A percentile compares a stretch with the other conserved stretches of the same genome.
Conservation (phyloP, 2,329 filamentous ascomycete genomes). For the Colletotrichum filicis region DNA sequence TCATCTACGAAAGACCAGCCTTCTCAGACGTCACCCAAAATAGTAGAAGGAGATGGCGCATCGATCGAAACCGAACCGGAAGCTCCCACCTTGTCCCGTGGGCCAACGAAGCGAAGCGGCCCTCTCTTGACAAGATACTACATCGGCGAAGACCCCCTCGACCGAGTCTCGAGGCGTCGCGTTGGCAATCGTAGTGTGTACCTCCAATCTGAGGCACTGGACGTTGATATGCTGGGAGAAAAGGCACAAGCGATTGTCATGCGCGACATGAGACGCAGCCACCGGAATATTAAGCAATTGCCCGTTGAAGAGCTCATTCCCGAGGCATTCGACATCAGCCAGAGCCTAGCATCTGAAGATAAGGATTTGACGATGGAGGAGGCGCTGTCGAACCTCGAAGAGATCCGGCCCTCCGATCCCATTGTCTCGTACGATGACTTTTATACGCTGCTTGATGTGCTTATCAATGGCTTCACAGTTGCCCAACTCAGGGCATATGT, state of each 20-base stretch:
- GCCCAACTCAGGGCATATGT: conserved; percentile 59
- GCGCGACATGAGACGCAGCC: conserved; percentile 43
- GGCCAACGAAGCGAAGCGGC: neutral
- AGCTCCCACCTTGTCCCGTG: neutral
- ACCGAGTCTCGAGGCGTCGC: conserved; percentile 3
- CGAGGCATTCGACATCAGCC: conserved; percentile 43
- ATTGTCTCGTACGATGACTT: conserved; percentile 54
- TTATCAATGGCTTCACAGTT: conserved; percentile 58
- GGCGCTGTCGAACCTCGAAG: conserved; percentile 57
- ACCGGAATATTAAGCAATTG: conserved; percentile 20
- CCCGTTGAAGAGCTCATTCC: conserved; percentile 5
- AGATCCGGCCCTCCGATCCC: conserved; percentile 55
- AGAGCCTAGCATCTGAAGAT: conserved; percentile 42
- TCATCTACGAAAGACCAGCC: neutral
- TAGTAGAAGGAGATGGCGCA: neutral
- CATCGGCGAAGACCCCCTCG: neutral
- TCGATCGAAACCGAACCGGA: neutral
- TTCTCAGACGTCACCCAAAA: neutral
- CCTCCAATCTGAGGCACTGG: conserved; percentile 38
- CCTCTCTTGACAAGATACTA: neutral
- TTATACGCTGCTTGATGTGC: conserved; percentile 47
- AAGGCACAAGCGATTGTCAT: conserved; percentile 60
- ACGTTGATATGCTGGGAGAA: conserved; percentile 48
- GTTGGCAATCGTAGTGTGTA: conserved; percentile 14
- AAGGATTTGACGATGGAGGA: conserved; percentile 46